phyloP scores from a whole-genome alignment of 2,329 filamentous ascomycete species.

The Cladophialophora immunda region DNA sequence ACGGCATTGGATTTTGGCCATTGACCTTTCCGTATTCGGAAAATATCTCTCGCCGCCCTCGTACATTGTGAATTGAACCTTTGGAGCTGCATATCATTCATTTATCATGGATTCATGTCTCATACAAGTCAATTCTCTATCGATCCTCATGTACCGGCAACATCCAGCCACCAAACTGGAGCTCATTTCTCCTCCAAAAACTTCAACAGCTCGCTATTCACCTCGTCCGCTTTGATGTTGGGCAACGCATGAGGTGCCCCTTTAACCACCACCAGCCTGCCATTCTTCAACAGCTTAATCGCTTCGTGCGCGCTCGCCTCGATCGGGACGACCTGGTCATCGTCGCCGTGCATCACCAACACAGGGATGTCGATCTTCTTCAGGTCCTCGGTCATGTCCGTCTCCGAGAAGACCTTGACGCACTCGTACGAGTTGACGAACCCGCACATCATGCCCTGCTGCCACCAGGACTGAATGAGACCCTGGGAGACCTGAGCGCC shows the following conservation, averaged over 20 bases:
- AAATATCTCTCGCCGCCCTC: not conserved
- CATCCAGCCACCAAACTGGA: too few species aligned
- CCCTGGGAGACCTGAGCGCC: constrained; percentile 46
- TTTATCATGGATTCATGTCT: not conserved
- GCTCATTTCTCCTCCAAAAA: constrained; percentile 20
- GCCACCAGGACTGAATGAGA: constrained; percentile 52
- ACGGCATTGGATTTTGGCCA: not conserved
- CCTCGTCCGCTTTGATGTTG: constrained; percentile 14
- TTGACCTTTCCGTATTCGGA: not conserved
- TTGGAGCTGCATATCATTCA: not conserved
- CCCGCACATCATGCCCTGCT: constrained; percentile 51
- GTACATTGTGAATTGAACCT: not conserved
- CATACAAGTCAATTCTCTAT: not conserved
- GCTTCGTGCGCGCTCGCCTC: constrained; percentile 12
- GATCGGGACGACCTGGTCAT: constrained; percentile 49
- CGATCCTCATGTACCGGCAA: not conserved
- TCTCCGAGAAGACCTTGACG: constrained; percentile 53
- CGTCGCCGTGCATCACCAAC: constrained; percentile 51
- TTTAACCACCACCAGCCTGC: constrained; percentile 6
- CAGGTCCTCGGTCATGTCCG: constrained; percentile 53
- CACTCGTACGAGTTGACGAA: constrained; percentile 53
- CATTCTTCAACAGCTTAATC: constrained; percentile 18
- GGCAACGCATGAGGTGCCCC: constrained; percentile 19
- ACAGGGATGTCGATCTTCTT: constrained; percentile 52
- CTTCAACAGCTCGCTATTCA: constrained; percentile 18